phyloP scores from a whole-genome alignment of 2,329 filamentous ascomycete genomes.

The Tolypocladium cylindrosporum region DNA sequence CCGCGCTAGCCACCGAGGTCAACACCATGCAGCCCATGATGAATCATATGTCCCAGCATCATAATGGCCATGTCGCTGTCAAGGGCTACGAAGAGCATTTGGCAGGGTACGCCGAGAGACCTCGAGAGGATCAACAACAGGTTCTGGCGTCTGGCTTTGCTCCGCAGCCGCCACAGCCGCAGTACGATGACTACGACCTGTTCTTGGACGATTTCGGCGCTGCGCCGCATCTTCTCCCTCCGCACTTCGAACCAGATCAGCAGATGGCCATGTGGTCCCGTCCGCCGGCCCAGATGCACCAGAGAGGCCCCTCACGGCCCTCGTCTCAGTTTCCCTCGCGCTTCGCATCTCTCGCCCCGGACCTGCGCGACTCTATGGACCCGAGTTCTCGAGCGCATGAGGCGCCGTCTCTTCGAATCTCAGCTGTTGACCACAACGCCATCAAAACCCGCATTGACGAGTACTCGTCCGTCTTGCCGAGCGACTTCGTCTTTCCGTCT shows the following conservation, averaged over 20 bases:
- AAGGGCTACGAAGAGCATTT: conserved; percentile 41
- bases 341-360: conserved; percentile 43
- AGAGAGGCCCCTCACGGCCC: conserved; percentile 34
- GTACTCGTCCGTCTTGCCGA: conserved; percentile 49
- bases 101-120: conserved; percentile 35
- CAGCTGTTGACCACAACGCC: conserved; percentile 40
- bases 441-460: conserved; percentile 51
- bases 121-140: conserved; percentile 32
- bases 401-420: conserved; percentile 35
- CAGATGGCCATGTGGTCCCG: conserved; percentile 42
- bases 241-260: conserved; percentile 43
- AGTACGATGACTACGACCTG: conserved; percentile 48
- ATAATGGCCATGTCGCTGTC: conserved; percentile 29
- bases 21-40: conserved; percentile 42
- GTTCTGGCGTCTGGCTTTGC: conserved; percentile 28
- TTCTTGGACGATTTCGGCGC: conserved; percentile 48
- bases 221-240: conserved; percentile 44
- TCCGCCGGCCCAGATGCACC: conserved; percentile 25
- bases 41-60: conserved; percentile 31
- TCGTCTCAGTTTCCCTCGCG: conserved; percentile 43
- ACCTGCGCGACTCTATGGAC: conserved; percentile 32
- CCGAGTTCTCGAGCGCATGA: conserved; percentile 14
- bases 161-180: conserved; percentile 17
- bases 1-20: conserved; percentile 47
- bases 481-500: conserved; percentile 58